Evolutionary conservation across 208 protist species (phyloP).

Genomic region (Phytomonas francai): DNA sequence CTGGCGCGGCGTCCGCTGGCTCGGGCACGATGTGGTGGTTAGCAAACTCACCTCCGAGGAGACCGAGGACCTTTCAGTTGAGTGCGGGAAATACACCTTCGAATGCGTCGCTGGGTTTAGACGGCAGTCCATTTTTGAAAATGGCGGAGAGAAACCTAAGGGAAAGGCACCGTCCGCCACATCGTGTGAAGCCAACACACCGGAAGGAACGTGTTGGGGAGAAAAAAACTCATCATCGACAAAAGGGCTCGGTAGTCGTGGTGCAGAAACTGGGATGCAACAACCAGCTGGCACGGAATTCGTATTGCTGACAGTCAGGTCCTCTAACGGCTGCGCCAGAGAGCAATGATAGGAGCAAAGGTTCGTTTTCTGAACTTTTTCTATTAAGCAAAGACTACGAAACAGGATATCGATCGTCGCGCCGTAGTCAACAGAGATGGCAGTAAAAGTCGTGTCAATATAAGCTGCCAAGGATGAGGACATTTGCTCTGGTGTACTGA

Average conservation of each 20-base stretch:
- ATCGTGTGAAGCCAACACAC: background rate
- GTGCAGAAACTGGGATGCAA: background rate
- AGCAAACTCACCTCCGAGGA: background rate
- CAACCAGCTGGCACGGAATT: background rate
- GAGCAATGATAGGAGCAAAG: constrained; percentile 18
- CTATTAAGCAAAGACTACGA: constrained; percentile 26
- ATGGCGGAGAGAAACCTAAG: background rate
- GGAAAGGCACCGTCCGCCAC: background rate
- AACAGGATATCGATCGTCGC: constrained; percentile 25
- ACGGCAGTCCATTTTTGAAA: background rate
- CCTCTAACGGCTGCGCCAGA: background rate
- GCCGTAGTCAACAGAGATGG: constrained; percentile 12
- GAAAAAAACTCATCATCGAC: background rate
- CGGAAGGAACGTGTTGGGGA: background rate
- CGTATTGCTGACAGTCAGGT: background rate
- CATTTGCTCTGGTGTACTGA: constrained; percentile 22
- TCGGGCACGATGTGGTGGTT: constrained; percentile 10
- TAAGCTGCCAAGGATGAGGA: constrained; percentile 18
- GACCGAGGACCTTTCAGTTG: background rate
- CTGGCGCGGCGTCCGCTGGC: background rate
- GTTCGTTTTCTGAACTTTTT: constrained; percentile 28
- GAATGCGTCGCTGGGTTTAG: background rate
- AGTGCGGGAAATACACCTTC: background rate
- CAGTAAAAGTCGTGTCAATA: constrained; percentile 18
- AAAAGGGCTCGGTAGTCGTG: background rate